phyloP scores from a whole-genome alignment of 2,329 filamentous ascomycete genomes.

The Fusarium euwallaceae region DNA sequence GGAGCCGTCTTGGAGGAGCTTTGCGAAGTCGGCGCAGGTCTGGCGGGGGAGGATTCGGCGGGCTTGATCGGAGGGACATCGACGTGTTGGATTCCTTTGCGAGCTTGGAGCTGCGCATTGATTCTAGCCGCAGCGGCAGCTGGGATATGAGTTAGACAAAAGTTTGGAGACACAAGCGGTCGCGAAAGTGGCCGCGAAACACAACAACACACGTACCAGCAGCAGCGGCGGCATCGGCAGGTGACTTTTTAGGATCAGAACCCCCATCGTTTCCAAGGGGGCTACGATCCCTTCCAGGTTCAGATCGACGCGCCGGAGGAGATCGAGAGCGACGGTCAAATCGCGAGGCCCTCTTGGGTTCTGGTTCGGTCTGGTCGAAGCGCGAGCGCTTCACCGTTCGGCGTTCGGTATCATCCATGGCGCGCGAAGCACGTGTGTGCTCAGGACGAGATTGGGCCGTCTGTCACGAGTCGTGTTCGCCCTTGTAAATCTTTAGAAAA shows the following conservation, averaged over 20 bases:
- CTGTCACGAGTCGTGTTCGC: not conserved
- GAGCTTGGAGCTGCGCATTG: conserved; percentile 85
- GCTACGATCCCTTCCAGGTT: conserved; percentile 82
- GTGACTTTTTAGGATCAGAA: conserved; percentile 62
- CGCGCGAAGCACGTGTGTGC: conserved; percentile 16
- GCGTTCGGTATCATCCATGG: conserved; percentile 81
- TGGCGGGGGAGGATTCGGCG: conserved; percentile 60
- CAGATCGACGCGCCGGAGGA: conserved; percentile 75
- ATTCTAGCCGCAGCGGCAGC: conserved; percentile 92
- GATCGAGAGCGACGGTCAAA: conserved; percentile 95
- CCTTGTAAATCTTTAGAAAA: not conserved
- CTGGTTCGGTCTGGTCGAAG: conserved; percentile 92
- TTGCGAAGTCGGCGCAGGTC: conserved; percentile 50
- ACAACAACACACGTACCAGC: conserved; percentile 69
- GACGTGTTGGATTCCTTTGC: conserved; percentile 90
- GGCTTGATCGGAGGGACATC: conserved; percentile 86
- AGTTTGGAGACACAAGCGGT: conserved; percentile 6
- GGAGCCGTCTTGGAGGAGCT: conserved; percentile 55
- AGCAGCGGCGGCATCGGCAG: conserved; percentile 79
- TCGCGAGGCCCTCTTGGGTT: conserved; percentile 80
- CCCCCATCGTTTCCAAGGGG: conserved; percentile 69
- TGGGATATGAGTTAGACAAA: conserved; percentile 49
- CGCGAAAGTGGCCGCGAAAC: conserved; percentile 16
- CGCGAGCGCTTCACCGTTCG: conserved; percentile 85
- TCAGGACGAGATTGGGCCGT: not conserved